Base-by-base conservation (phyloP, 345 rosid genomes). In the Rhizophora apiculata region DNA sequence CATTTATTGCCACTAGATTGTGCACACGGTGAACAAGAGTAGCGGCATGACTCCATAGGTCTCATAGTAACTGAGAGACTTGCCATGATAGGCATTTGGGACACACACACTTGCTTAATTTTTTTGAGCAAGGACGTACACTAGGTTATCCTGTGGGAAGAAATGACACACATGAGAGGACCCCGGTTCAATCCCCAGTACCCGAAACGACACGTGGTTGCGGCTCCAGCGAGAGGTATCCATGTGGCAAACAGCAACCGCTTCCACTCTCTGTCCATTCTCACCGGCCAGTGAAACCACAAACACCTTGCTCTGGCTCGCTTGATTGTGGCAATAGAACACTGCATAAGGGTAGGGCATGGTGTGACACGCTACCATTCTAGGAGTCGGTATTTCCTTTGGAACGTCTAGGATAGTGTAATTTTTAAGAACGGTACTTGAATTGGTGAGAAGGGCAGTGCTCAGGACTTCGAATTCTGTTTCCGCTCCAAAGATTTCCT, bases 191-290 rank as follows among this genome's bases (percentile, higher is more conserved):
- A 69, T 55, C 56, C 79, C 72, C 30, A 82, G 63, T 19, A 81
- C 70, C 2, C 54, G 70, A 63, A 86, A 82, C 11, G 86, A 72
- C 13, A 68, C 68, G 57, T 82, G 85, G 20, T 76, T 43, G 1
- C 3, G 75, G 53, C 22, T 63, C 86, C 88, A 84, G 26, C 77
- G 75, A 21, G 88, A 75, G 1, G 88, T 81, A 52, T 86, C 86
- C 83, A 79, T 72, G 72, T 86, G 90, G 34, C 86, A 84, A 24
- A 82, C 81, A 4, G 81, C 80, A 27, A 75, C 43, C 10, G 88
- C 86, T 6, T 63, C 68, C 21, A 81, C 80, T 26, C 13, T 58
- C 6, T 81, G 84, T 18, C 84, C 85, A 19, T 76, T 72, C 7
- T 86, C 86, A 13, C 85, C 84, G 0, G 27, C 74, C 54, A 82